phyloP scores from a whole-genome alignment of 2,329 filamentous ascomycete genomes.

The Sphaerulina vaccinii region DNA sequence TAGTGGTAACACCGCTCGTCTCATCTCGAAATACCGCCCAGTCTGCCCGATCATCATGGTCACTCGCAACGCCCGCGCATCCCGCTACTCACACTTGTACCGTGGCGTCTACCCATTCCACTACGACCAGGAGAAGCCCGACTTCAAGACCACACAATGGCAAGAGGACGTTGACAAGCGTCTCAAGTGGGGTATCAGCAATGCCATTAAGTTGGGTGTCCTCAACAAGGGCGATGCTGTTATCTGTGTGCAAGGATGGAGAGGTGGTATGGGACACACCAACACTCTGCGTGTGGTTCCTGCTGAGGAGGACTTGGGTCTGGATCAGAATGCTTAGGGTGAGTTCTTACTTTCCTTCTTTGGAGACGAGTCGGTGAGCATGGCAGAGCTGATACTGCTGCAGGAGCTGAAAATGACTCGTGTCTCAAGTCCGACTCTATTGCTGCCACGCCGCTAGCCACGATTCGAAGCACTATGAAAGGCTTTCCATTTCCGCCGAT shows the following conservation, averaged over 20 bases:
- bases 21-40: slow-evolving; percentile 96
- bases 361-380: neutral
- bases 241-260: slow-evolving; percentile 86
- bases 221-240: slow-evolving; percentile 71
- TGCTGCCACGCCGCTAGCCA: slow-evolving; percentile 8
- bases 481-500: slow-evolving; percentile 8
- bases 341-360: neutral
- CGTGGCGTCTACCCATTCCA: slow-evolving; percentile 97
- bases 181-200: slow-evolving; percentile 92
- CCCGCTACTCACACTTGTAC: slow-evolving; percentile 90
- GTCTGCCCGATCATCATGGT: slow-evolving; percentile 99
- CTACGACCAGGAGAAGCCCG: slow-evolving; percentile 89
- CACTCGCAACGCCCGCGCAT: slow-evolving; percentile 78
- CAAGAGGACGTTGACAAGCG: slow-evolving; percentile 98
- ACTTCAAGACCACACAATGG: slow-evolving; percentile 91
- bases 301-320: slow-evolving; percentile 50
- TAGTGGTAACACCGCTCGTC: slow-evolving; percentile 86
- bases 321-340: slow-evolving; percentile 48
- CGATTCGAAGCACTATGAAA: slow-evolving; percentile 6
- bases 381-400: neutral
- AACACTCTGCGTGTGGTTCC: slow-evolving; percentile 66
- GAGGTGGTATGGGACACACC: slow-evolving; percentile 87
- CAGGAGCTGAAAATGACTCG: slow-evolving; percentile 3
- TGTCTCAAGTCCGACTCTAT: slow-evolving; percentile 4
- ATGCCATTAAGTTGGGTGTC: slow-evolving; percentile 79